These are phyloP conservation scores for Sphaceloma murrayae DNA, from an alignment of 2,329 filamentous ascomycete genomes.

Conservation along the genomic window DNA sequence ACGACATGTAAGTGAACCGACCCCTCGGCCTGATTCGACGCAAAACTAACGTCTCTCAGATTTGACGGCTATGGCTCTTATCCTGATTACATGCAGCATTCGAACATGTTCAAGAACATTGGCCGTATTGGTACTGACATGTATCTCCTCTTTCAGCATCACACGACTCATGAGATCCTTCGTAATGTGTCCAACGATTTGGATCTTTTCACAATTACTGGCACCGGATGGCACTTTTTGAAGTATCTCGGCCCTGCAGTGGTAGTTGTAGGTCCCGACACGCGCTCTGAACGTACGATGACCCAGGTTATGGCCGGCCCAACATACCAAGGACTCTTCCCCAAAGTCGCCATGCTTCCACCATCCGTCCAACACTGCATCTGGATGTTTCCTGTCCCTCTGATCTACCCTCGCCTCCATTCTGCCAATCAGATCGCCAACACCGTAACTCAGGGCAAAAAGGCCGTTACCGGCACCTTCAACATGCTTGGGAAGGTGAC, in stretches of 20 bases:
- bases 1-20: slow-evolving; percentile 75
- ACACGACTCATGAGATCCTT: slow-evolving; percentile 88
- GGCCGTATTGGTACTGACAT: slow-evolving; percentile 91
- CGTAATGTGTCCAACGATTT: slow-evolving; percentile 79
- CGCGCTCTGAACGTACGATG: slow-evolving; percentile 81
- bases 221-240: slow-evolving; percentile 97
- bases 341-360: slow-evolving; percentile 82
- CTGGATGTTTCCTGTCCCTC: slow-evolving; percentile 86
- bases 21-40: slow-evolving; percentile 17
- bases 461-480: slow-evolving; percentile 91
- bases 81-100: slow-evolving; percentile 96
- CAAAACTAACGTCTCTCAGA: slow-evolving; percentile 41
- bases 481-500: slow-evolving; percentile 94
- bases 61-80: slow-evolving; percentile 98
- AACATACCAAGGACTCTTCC: slow-evolving; percentile 95
- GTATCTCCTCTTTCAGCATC: slow-evolving; percentile 97
- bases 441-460: slow-evolving; percentile 89
- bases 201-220: slow-evolving; percentile 92
- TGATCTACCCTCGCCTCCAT: slow-evolving; percentile 85
- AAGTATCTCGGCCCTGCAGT: slow-evolving; percentile 91
- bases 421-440: slow-evolving; percentile 84
- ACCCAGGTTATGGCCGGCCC: slow-evolving; percentile 89
- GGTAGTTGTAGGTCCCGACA: slow-evolving; percentile 81
- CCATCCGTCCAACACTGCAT: slow-evolving; percentile 93
- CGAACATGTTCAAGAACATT: slow-evolving; percentile 96